phyloP scores from a whole-genome alignment of 2,329 filamentous ascomycete species.

The Bipolaris cookei region DNA sequence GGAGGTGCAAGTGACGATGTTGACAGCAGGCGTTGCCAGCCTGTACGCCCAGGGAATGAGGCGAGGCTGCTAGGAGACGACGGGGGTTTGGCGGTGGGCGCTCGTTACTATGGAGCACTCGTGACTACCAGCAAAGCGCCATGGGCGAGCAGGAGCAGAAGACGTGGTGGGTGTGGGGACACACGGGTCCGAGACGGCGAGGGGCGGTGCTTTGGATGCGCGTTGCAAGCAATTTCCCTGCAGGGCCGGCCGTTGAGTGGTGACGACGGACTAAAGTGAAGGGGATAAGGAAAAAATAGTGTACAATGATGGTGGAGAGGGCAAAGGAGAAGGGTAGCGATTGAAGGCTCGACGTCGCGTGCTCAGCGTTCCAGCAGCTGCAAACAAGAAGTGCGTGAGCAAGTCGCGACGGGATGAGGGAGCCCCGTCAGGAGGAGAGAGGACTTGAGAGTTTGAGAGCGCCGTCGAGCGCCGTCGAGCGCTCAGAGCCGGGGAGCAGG shows the following conservation, averaged over 20 bases:
- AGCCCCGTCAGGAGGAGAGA: constrained; percentile 27
- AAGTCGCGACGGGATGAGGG: constrained; percentile 28
- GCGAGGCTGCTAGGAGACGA: neutral
- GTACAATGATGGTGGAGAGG: constrained; percentile 6
- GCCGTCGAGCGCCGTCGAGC: constrained; percentile 8
- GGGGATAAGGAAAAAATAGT: constrained; percentile 26
- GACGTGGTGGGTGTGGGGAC: constrained; percentile 25
- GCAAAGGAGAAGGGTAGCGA: constrained; percentile 33
- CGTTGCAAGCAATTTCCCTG: constrained; percentile 37
- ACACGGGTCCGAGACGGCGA: constrained; percentile 22
- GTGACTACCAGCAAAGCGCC: constrained; percentile 20
- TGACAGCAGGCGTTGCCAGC: neutral
- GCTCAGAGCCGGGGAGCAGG: constrained; percentile 23
- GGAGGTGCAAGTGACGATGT: neutral
- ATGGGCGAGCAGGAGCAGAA: constrained; percentile 18
- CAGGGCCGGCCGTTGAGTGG: constrained; percentile 18
- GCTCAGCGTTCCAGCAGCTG: constrained; percentile 30
- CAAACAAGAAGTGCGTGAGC: constrained; percentile 19
- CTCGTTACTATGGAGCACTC: constrained; percentile 16
- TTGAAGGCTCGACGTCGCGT: constrained; percentile 23
- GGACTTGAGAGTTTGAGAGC: constrained; percentile 16
- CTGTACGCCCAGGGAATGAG: neutral
- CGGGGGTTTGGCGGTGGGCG: neutral
- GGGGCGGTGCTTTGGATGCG: constrained; percentile 36
- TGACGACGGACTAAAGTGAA: constrained; percentile 23